phyloP scores from a whole-genome alignment of 768 basidiomycete genomes.

The Russula brevipes region DNA sequence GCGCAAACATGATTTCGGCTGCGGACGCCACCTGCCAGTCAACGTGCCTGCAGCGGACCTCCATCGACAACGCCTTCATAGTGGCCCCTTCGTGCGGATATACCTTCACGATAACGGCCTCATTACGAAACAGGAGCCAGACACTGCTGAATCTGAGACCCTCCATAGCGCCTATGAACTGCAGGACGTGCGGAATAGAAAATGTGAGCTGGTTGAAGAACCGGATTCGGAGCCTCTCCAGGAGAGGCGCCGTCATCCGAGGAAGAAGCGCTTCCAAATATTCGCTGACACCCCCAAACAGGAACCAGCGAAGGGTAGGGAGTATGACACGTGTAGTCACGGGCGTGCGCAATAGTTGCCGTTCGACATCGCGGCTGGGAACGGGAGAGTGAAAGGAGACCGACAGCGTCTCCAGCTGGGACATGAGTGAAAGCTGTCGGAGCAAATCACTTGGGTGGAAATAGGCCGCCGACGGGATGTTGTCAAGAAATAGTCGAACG shows the following conservation, averaged over 20 bases:
- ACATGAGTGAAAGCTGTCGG: background rate
- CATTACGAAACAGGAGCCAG: background rate
- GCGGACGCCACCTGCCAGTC: too few species aligned
- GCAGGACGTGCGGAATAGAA: background rate
- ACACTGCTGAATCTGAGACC: background rate
- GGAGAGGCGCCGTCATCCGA: background rate
- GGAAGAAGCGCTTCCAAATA: conserved; percentile 4
- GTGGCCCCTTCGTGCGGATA: too few species aligned
- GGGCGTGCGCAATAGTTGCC: background rate
- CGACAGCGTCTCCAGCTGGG: background rate
- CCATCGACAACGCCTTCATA: too few species aligned
- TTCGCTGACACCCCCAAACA: background rate
- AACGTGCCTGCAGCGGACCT: too few species aligned
- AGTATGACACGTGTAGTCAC: background rate
- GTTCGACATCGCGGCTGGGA: background rate
- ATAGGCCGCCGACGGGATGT: background rate
- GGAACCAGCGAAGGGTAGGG: background rate
- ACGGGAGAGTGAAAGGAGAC: background rate
- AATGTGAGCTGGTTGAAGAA: background rate
- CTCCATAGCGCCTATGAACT: background rate
- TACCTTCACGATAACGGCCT: background rate
- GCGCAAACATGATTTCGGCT: too few species aligned
- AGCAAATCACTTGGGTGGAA: background rate
- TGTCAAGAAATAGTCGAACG: background rate
- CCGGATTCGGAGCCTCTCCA: background rate